Evolutionary conservation across 2,329 filamentous ascomycete species (phyloP).

Genomic region (Elsinoe australis): DNA sequence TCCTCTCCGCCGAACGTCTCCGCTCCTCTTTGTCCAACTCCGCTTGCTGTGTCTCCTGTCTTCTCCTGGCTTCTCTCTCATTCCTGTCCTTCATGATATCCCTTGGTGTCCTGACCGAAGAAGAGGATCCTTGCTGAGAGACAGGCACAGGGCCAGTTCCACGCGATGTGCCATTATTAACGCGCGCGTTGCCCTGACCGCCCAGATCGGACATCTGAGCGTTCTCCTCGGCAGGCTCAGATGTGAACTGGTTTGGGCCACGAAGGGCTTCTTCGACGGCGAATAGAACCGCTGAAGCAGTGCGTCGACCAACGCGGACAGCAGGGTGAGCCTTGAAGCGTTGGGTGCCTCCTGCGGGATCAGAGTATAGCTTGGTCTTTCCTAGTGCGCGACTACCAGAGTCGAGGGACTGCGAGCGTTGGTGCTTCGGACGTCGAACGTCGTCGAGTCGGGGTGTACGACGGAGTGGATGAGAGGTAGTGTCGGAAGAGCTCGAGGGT

Average conservation of each 20-base stretch:
- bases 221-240: slow-evolving; percentile 78
- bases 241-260: slow-evolving; percentile 71
- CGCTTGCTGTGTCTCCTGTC: slow-evolving; percentile 45
- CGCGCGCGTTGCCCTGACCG: slow-evolving; percentile 51
- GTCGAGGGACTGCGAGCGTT: slow-evolving; percentile 40
- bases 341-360: slow-evolving; percentile 23
- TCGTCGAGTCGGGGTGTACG: slow-evolving; percentile 47
- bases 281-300: slow-evolving; percentile 84
- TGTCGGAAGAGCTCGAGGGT: slow-evolving; percentile 47
- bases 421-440: slow-evolving; percentile 33
- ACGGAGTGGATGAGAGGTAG: slow-evolving; percentile 44
- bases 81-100: slow-evolving; percentile 86
- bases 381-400: slow-evolving; percentile 28
- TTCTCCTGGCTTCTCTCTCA: slow-evolving; percentile 64
- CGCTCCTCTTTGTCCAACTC: slow-evolving; percentile 43
- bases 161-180: slow-evolving; percentile 49
- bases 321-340: slow-evolving; percentile 45
- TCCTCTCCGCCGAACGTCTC: slow-evolving; percentile 51
- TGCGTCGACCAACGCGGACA: slow-evolving; percentile 69
- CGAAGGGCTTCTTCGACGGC: slow-evolving; percentile 85
- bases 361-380: slow-evolving; percentile 17
- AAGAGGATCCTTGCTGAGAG: slow-evolving; percentile 33
- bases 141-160: slow-evolving; percentile 48
- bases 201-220: slow-evolving; percentile 84
- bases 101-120: slow-evolving; percentile 70